A percentile compares a stretch with the other conserved stretches of the same genome.
Conservation (phyloP, 768 basidiomycete genomes). For the Lactifluus subvellereus region DNA sequence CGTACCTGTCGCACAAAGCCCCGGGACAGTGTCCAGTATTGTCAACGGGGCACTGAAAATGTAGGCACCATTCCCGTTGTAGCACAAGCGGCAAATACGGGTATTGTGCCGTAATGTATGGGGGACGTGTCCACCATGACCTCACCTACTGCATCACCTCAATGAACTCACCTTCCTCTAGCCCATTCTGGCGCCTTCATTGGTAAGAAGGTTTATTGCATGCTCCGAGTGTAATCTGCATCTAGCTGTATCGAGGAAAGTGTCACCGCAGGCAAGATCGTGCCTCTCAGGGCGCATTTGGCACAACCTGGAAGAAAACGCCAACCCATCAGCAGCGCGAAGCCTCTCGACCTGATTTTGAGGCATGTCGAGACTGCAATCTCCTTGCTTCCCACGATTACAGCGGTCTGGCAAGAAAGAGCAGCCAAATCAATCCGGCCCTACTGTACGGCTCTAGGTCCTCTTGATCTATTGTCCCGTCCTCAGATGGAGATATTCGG, state of each 20-base stretch:
- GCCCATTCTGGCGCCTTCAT: not conserved
- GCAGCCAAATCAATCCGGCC: not conserved
- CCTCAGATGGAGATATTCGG: slow-evolving; percentile 19
- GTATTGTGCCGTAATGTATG: slow-evolving; percentile 12
- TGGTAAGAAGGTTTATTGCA: not conserved
- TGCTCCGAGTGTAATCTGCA: not conserved
- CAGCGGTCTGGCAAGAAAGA: not conserved
- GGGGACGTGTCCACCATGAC: not conserved
- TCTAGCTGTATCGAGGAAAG: slow-evolving; percentile 12
- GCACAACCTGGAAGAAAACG: not conserved
- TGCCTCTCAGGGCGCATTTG: not conserved
- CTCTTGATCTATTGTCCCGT: not conserved
- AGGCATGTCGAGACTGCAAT: not conserved
- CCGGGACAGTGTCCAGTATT: not conserved
- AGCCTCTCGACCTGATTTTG: not conserved
- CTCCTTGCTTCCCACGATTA: not conserved
- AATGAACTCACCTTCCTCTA: slow-evolving; percentile 2
- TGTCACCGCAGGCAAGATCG: not conserved
- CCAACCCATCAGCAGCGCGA: not conserved
- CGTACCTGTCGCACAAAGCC: not conserved
- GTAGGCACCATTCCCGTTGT: slow-evolving; percentile 2
- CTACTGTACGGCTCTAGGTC: not conserved
- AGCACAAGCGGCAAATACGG: not conserved
- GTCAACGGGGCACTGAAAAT: not conserved
- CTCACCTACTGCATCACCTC: slow-evolving; percentile 15